Evolutionary conservation across 345 rosid genomes (phyloP), one percentile per base, ranked within the genome.

Genomic region (Pistacia atlantica): DNA sequence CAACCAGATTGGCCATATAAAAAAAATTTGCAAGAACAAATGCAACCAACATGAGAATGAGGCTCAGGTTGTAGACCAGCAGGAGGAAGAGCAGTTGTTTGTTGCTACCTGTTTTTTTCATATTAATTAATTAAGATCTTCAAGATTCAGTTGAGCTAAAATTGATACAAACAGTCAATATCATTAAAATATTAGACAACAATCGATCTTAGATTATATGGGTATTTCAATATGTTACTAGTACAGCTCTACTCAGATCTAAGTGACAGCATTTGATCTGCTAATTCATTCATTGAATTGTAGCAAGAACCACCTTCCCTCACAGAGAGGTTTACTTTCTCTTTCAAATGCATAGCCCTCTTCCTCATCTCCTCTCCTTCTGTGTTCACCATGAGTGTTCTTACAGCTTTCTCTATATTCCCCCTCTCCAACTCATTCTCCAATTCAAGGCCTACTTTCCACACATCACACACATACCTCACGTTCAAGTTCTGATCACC

Each of bases 401-500:
- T 72, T 8, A 76, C 25, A 20, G 72, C 80, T 31, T 55, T 65
- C 17, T 46, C 75, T n/a, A 81, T 81, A 65, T 77, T 49, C 59
- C 56, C 46, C 20, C 60, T 64, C 48, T 82, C 75, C n/a, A 74
- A 18, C 31, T 61, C 51, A 5, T 1, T 38, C 57, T 81, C 79
- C 60, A 75, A 54, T 61, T 60, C 73, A 2, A 81, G 46, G 42
- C 82, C 80, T 11, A 69, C 48, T 33, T 52, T 67, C 82, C 83
- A 85, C 16, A 69, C 63, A 5, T 70, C 46, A 72, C 77, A 65
- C 11, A 78, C 49, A 28, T 71, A 80, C 51, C 72, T 80, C 8
- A 51, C 74, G 25, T 65, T 78, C 65, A 73, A 5, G 9, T 22
- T 20, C 56, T 85, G 85, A 28, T 82, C 82, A 4, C 84, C 74